Percentiles rank a stretch among this genome's conserved stretches.
Evolutionary conservation across 1,284 basidiomycete species (phyloP).

Genomic region (Stygiomarasmius scandens): DNA sequence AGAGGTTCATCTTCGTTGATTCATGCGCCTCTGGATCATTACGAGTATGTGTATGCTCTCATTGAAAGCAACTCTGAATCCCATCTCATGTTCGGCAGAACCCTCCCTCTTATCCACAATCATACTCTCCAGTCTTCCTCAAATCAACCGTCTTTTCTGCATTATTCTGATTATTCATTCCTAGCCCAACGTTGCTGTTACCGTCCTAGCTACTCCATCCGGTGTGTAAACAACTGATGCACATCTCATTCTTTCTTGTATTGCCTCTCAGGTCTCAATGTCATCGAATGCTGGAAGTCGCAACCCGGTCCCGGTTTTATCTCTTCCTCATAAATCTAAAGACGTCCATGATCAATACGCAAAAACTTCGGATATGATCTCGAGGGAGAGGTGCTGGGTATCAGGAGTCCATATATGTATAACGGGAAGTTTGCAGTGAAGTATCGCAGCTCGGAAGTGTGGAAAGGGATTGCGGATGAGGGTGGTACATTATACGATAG

Average conservation of each 20-base stretch:
- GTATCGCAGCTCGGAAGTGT: constrained; percentile 32
- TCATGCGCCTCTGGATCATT: too few species aligned
- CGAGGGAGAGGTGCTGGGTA: constrained; percentile 30
- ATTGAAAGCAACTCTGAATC: too few species aligned
- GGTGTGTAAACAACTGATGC: constrained; percentile 36
- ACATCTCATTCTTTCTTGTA: constrained; percentile 35
- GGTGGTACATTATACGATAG: background rate
- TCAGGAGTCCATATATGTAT: constrained; percentile 38
- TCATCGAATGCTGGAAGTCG: constrained; percentile 36
- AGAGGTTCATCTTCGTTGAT: too few species aligned
- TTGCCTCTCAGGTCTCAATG: constrained; percentile 38
- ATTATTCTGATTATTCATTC: constrained; percentile 34
- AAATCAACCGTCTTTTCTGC: constrained; percentile 35
- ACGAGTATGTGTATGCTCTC: too few species aligned
- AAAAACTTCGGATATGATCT: constrained; percentile 40
- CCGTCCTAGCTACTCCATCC: constrained; percentile 44
- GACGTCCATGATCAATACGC: constrained; percentile 40
- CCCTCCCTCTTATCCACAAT: too few species aligned
- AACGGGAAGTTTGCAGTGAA: constrained; percentile 44
- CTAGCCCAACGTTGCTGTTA: constrained; percentile 44
- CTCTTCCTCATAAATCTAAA: constrained; percentile 32
- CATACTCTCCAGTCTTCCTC: background rate
- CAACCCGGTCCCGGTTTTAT: constrained; percentile 33
- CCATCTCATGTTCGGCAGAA: too few species aligned
- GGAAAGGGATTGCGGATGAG: constrained; percentile 32